Conservation (phyloP, 495 filamentous ascomycete genomes). For the Annulohypoxylon nitens region DNA sequence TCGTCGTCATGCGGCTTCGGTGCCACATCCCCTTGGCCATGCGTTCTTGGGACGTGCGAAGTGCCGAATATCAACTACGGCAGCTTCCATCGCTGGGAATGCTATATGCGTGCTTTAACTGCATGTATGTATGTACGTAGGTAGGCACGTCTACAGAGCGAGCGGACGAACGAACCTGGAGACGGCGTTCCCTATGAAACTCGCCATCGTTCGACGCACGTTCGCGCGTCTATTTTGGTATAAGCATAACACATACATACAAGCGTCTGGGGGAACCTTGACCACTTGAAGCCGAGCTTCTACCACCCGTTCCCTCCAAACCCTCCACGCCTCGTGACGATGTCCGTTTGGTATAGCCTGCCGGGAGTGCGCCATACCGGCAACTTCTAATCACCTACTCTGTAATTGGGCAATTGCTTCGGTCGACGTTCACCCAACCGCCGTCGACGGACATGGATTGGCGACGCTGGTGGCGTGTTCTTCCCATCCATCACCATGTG, state of each 20-base stretch:
- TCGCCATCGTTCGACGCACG: conserved; percentile 21
- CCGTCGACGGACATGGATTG: conserved; percentile 26
- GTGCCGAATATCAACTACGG: conserved; percentile 20
- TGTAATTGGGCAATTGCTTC: conserved; percentile 15
- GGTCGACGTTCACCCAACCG: conserved; percentile 14
- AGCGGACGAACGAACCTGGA: background rate
- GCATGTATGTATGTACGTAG: conserved; percentile 7
- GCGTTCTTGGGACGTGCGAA: conserved; percentile 8
- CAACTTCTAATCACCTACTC: conserved; percentile 1
- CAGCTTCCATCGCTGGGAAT: conserved; percentile 17
- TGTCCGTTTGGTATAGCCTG: conserved; percentile 15
- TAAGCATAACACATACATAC: background rate
- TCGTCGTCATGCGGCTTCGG: conserved; percentile 40
- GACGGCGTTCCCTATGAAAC: conserved; percentile 1
- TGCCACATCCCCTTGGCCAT: conserved; percentile 32
- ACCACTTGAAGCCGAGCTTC: conserved; percentile 1
- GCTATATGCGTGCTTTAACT: background rate
- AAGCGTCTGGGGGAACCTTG: background rate
- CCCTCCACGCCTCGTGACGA: conserved; percentile 26
- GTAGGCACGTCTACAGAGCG: conserved; percentile 6
- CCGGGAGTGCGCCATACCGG: background rate
- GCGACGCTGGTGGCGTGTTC: conserved; percentile 38
- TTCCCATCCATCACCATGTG: conserved; percentile 9
- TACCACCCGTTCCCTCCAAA: background rate
- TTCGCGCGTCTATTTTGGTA: conserved; percentile 11